Conservation (phyloP, 768 basidiomycete species). For the Lactarius hengduanensis region DNA sequence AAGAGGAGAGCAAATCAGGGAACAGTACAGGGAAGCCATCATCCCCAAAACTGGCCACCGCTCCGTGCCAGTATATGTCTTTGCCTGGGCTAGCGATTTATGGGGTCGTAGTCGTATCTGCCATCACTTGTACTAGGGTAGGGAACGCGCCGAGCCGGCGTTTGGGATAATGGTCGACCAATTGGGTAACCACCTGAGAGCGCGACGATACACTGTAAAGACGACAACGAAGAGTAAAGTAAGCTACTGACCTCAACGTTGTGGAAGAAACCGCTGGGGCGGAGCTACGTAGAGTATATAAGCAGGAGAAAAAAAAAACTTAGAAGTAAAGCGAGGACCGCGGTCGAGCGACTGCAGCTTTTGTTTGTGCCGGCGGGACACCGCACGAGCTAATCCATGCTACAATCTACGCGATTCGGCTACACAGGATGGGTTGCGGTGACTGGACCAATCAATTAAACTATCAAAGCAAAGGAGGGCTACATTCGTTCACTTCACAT, state of each 20-base stretch:
- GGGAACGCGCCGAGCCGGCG: too few species aligned
- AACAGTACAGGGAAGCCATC: not conserved
- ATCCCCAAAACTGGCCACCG: conserved; percentile 4
- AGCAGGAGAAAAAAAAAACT: too few species aligned
- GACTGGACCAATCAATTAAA: conserved; percentile 16
- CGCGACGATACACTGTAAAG: too few species aligned
- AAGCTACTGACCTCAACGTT: too few species aligned
- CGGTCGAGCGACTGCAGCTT: too few species aligned
- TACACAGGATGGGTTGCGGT: not conserved
- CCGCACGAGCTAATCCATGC: not conserved
- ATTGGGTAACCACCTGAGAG: too few species aligned
- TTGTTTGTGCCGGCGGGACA: not conserved
- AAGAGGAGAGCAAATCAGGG: too few species aligned
- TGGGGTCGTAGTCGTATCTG: not conserved
- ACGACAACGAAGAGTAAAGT: too few species aligned
- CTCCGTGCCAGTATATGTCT: conserved; percentile 13
- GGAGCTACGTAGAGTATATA: too few species aligned
- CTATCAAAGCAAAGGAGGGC: conserved; percentile 9
- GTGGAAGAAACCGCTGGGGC: too few species aligned
- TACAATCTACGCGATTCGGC: conserved; percentile 22
- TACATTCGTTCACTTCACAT: conserved; percentile 46
- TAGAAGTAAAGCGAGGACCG: too few species aligned
- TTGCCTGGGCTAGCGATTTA: not conserved
- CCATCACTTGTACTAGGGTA: not conserved
- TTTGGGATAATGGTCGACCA: too few species aligned